Percentiles rank a stretch among this genome's conserved stretches.
Evolutionary conservation across 257 asterid genomes (phyloP).

Genomic region (Fraxinus americana): DNA sequence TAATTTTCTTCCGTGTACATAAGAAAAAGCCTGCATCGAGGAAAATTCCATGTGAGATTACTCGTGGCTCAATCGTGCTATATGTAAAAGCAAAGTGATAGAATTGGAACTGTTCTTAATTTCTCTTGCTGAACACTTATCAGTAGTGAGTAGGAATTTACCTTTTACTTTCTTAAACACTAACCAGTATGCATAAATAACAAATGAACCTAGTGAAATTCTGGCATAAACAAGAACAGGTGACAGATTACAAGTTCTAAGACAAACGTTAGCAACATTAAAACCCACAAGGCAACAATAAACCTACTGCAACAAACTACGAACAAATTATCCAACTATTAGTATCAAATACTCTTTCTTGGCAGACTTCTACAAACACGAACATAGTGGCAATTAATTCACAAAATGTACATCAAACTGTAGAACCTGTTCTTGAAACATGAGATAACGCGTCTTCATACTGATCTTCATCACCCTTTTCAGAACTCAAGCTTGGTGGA

Average conservation of each 20-base stretch:
- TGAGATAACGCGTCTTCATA: conserved; percentile 74
- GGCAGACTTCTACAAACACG: conserved; percentile 14
- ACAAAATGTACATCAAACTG: conserved; percentile 31
- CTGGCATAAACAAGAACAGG: conserved; percentile 2
- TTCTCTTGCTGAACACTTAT: no score
- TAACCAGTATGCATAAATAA: not conserved
- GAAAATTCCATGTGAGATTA: no score
- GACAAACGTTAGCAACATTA: not conserved
- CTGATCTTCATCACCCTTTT: conserved; percentile 63
- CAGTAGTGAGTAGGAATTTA: no score
- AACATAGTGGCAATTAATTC: not conserved
- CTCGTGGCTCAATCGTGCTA: no score
- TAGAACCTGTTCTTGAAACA: conserved; percentile 47
- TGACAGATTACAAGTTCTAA: conserved; percentile 8
- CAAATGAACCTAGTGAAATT: conserved; percentile 20
- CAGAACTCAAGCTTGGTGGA: conserved; percentile 69
- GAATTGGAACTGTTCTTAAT: no score
- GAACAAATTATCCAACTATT: conserved; percentile 8
- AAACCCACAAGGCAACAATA: conserved; percentile 7
- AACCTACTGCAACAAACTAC: conserved; percentile 28
- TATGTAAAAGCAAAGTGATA: no score
- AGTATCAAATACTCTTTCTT: not conserved
- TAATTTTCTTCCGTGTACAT: no score
- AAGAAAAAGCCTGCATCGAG: no score
- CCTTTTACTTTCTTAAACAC: not conserved